These are phyloP conservation scores for Bjerkandera adusta DNA, from an alignment of 1,284 basidiomycete species.

Conservation along the genomic window DNA sequence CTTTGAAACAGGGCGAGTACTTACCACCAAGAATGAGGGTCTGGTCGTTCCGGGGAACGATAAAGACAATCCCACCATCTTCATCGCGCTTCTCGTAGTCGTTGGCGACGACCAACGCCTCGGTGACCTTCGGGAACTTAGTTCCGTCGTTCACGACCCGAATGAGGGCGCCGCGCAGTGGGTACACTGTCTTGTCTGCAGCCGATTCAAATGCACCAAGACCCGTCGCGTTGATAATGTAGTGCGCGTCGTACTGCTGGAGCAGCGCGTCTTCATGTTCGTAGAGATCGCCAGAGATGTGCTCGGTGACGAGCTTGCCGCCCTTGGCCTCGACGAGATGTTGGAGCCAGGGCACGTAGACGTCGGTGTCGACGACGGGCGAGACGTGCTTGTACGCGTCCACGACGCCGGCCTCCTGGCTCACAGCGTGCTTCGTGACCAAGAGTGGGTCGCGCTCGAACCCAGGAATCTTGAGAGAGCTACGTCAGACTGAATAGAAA, in stretches of 20 bases:
- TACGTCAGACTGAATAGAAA: not conserved
- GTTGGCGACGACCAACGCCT: conserved; percentile 28
- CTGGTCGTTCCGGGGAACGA: conserved; percentile 18
- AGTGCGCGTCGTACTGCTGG: conserved; percentile 28
- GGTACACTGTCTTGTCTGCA: conserved; percentile 32
- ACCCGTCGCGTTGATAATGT: conserved; percentile 36
- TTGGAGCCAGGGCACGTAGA: conserved; percentile 32
- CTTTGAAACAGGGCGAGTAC: not conserved
- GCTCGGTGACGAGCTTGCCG: conserved; percentile 29
- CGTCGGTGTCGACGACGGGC: conserved; percentile 37
- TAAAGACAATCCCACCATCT: conserved; percentile 20
- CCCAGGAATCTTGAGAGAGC: conserved; percentile 23
- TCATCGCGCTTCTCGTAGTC: conserved; percentile 19
- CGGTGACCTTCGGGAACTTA: conserved; percentile 33
- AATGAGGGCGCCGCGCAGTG: conserved; percentile 37
- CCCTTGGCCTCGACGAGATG: conserved; percentile 31
- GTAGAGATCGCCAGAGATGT: conserved; percentile 27
- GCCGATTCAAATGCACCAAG: conserved; percentile 31
- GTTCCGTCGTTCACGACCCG: conserved; percentile 38
- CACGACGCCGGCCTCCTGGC: conserved; percentile 30
- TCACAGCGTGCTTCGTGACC: conserved; percentile 25
- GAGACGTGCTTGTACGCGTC: conserved; percentile 35
- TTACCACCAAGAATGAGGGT: conserved; percentile 19
- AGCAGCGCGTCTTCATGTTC: conserved; percentile 31
- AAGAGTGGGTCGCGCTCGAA: conserved; percentile 29